A percentile compares a stretch with the other conserved stretches of the same genome.
Conservation (phyloP, 2,329 filamentous ascomycete species). For the Neonectria sp. region DNA sequence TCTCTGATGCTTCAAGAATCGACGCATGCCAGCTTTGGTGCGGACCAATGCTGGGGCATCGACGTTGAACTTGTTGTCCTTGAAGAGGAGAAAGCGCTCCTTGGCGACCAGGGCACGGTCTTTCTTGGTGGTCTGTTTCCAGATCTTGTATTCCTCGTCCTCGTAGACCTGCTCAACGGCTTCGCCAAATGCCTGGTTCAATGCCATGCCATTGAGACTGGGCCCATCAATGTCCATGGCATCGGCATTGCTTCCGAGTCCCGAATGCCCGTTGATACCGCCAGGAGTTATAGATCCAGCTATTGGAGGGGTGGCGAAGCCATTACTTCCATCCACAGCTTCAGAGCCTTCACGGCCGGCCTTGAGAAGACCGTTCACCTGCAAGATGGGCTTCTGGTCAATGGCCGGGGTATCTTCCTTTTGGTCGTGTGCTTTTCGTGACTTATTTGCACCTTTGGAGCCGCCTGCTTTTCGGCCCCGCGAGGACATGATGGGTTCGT, state of each 20-base stretch:
- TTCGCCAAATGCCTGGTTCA: conserved; percentile 75
- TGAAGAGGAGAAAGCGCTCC: conserved; percentile 89
- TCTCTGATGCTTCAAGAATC: conserved; percentile 86
- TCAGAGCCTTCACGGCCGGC: conserved; percentile 82
- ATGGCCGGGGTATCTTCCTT: conserved; percentile 85
- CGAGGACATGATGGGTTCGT: conserved; percentile 98
- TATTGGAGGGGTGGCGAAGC: conserved; percentile 86
- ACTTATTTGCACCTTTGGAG: conserved; percentile 83
- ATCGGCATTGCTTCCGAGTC: conserved; percentile 82
- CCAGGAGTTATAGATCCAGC: conserved; percentile 84
- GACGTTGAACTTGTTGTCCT: conserved; percentile 84
- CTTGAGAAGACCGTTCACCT: conserved; percentile 76
- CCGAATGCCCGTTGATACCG: conserved; percentile 77
- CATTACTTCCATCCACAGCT: conserved; percentile 83
- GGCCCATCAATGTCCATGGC: conserved; percentile 89
- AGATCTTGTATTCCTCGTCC: conserved; percentile 96
- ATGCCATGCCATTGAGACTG: conserved; percentile 75
- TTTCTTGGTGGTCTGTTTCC: conserved; percentile 99
- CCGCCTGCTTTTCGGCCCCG: conserved; percentile 84
- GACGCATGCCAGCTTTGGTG: conserved; percentile 89
- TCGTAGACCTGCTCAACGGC: conserved; percentile 83
- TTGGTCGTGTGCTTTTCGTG: conserved; percentile 81
- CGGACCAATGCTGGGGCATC: conserved; percentile 91
- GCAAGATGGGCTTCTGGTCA: conserved; percentile 81
- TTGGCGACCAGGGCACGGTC: conserved; percentile 90